Evolutionary conservation across 257 asterid genomes (phyloP).

Genomic region (Plantago ovata): DNA sequence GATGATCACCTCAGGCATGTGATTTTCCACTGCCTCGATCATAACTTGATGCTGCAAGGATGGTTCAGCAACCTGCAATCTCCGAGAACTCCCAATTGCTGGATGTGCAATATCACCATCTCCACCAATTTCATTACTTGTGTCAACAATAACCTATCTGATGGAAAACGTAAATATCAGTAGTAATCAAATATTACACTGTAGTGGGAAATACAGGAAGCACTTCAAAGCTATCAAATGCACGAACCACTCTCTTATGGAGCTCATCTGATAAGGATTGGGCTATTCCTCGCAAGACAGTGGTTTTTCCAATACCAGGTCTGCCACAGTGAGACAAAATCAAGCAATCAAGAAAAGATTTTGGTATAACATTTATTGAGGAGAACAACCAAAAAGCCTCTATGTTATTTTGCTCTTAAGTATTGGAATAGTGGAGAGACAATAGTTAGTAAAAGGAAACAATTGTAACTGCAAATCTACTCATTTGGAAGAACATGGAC

Average conservation of each 20-base stretch:
- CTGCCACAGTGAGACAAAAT: constrained; percentile 37
- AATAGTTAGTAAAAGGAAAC: too few species aligned
- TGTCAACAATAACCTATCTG: constrained; percentile 72
- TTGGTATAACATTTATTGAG: neutral
- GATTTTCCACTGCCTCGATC: constrained; percentile 88
- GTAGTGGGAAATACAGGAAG: neutral
- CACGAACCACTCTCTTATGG: constrained; percentile 79
- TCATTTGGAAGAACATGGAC: too few species aligned
- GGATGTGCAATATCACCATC: constrained; percentile 83
- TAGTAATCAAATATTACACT: neutral
- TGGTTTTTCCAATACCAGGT: constrained; percentile 86
- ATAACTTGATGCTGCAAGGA: constrained; percentile 67
- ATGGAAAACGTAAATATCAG: constrained; percentile 24
- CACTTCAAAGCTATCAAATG: constrained; percentile 14
- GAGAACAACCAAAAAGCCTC: neutral
- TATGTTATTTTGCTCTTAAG: too few species aligned
- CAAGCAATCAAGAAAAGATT: constrained; percentile 13
- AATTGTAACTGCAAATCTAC: too few species aligned
- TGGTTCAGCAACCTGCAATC: constrained; percentile 71
- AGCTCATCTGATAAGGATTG: constrained; percentile 64
- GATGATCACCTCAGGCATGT: constrained; percentile 87
- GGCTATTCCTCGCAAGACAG: constrained; percentile 70
- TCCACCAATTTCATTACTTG: constrained; percentile 85
- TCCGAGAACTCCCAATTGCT: constrained; percentile 70
- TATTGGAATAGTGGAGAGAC: too few species aligned